Percentiles rank a stretch among this genome's conserved stretches.
Evolutionary conservation across 2,329 filamentous ascomycete species (phyloP).

Genomic region (Pseudogymnoascus pannorum): DNA sequence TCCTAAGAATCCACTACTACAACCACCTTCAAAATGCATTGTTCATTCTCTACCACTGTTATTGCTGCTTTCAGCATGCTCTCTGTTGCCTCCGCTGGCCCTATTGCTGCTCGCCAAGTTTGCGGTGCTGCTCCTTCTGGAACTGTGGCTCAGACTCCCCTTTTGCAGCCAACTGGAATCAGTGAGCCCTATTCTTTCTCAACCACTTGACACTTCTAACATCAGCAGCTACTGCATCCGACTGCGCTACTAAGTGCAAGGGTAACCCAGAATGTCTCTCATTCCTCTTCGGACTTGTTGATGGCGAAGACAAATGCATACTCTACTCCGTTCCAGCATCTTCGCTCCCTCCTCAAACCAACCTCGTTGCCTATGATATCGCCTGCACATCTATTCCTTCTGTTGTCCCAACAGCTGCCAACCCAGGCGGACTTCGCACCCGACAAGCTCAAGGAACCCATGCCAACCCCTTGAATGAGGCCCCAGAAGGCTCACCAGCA

Average conservation of each 20-base stretch:
- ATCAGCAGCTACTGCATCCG: neutral
- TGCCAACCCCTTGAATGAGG: constrained; percentile 9
- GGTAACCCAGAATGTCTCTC: constrained; percentile 15
- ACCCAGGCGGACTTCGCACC: constrained; percentile 12
- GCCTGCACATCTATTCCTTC: constrained; percentile 15
- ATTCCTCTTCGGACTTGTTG: constrained; percentile 18
- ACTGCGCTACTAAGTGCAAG: constrained; percentile 16
- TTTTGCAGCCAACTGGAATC: constrained; percentile 5
- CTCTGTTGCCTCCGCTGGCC: neutral
- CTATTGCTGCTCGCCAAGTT: neutral
- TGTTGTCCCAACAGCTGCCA: constrained; percentile 16
- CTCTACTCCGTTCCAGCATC: constrained; percentile 20
- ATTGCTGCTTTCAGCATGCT: neutral
- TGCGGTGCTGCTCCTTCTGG: constrained; percentile 3
- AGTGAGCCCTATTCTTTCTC: neutral
- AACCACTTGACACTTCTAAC: neutral
- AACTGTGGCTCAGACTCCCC: constrained; percentile 2
- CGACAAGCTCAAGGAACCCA: constrained; percentile 1
- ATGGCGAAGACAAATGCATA: constrained; percentile 16
- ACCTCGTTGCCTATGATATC: constrained; percentile 18
- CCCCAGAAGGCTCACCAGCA: constrained; percentile 3
- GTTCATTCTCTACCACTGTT: constrained; percentile 7
- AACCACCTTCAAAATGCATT: neutral
- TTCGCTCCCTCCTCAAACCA: constrained; percentile 17
- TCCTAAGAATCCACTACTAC: neutral